Conservation (phyloP, 1,139 yeast species). For the Hanseniaspora uvarum region DNA sequence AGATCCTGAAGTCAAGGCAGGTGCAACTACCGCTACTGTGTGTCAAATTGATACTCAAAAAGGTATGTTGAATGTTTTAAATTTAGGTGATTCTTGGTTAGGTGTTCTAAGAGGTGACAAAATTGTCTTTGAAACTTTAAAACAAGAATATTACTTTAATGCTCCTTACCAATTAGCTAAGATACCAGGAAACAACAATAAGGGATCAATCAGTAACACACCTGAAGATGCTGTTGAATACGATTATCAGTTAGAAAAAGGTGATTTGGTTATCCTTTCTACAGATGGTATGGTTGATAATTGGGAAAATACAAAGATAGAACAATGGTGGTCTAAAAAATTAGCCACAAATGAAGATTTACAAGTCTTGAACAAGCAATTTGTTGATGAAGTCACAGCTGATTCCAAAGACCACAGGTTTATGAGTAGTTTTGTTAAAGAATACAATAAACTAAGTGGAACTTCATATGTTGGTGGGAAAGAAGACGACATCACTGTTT, state of each 20-base stretch:
- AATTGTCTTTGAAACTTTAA: conserved; percentile 55
- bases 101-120: conserved; percentile 64
- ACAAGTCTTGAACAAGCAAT: conserved; percentile 40
- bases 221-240: conserved; percentile 41
- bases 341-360: conserved; percentile 33
- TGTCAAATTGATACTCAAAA: conserved; percentile 53
- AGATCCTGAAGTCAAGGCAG: conserved; percentile 63
- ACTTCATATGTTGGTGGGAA: conserved; percentile 79
- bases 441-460: conserved; percentile 56
- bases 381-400: conserved; percentile 58
- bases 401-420: conserved; percentile 62
- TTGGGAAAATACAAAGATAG: conserved; percentile 64
- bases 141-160: conserved; percentile 81
- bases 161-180: conserved; percentile 87
- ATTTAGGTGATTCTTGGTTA: conserved; percentile 92
- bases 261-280: conserved; percentile 73
- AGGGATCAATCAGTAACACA: conserved; percentile 48
- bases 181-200: conserved; percentile 55
- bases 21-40: conserved; percentile 91
- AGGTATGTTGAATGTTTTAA: conserved; percentile 54
- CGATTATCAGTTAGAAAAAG: conserved; percentile 41
- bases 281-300: conserved; percentile 94
- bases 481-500: conserved; percentile 85
- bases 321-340: conserved; percentile 45
- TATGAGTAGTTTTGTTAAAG: conserved; percentile 83